Evolutionary conservation across 495 filamentous ascomycete genomes (phyloP).

Genomic region (Talaromyces thailandensis): DNA sequence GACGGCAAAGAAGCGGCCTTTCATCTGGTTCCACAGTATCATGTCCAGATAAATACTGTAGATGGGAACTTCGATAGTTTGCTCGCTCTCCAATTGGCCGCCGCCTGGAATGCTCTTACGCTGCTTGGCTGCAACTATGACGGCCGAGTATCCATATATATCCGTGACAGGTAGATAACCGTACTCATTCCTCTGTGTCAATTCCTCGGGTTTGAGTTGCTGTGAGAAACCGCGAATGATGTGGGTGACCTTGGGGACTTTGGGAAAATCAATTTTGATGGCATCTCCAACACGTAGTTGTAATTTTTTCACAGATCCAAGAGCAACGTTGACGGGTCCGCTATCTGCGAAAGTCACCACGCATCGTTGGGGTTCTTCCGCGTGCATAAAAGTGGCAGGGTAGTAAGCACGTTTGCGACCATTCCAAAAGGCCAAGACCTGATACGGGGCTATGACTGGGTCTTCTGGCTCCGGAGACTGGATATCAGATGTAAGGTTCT

Average conservation of each 20-base stretch:
- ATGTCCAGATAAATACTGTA: constrained; percentile 39
- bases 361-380: constrained; percentile 29
- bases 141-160: constrained; percentile 33
- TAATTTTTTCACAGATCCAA: constrained; percentile 34
- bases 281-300: constrained; percentile 39
- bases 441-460: constrained; percentile 27
- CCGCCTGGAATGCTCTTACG: constrained; percentile 34
- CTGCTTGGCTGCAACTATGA: constrained; percentile 36
- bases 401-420: constrained; percentile 40
- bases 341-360: constrained; percentile 40
- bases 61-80: constrained; percentile 34
- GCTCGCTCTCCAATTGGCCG: constrained; percentile 20
- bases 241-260: constrained; percentile 36
- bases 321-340: constrained; percentile 29
- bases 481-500: neutral
- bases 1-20: constrained; percentile 32
- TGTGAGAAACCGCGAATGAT: constrained; percentile 35
- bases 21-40: constrained; percentile 40
- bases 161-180: constrained; percentile 32
- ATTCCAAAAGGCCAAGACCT: constrained; percentile 43
- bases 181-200: constrained; percentile 16
- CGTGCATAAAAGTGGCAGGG: constrained; percentile 40
- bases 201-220: constrained; percentile 26
- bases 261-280: constrained; percentile 42
- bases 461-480: constrained; percentile 6